Evolutionary conservation across 2,329 filamentous ascomycete genomes (phyloP).

Genomic region (Botrytis cinerea): DNA sequence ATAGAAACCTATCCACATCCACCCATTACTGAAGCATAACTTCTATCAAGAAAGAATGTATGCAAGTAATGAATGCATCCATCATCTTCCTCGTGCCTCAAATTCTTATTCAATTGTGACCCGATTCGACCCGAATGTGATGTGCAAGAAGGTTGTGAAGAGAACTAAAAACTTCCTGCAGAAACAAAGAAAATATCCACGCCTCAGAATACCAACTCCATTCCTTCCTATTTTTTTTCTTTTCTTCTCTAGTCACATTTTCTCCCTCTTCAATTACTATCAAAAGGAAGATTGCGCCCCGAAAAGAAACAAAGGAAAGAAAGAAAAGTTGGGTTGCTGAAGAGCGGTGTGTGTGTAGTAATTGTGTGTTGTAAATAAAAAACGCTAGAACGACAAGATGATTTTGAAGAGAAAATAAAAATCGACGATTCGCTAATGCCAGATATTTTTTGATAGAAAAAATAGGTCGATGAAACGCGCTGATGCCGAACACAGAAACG

Average conservation of each 20-base stretch:
- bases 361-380: constrained; percentile 21
- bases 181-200: constrained; percentile 25
- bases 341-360: constrained; percentile 22
- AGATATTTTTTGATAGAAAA: constrained; percentile 23
- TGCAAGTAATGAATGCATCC: constrained; percentile 17
- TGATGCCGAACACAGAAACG: constrained; percentile 24
- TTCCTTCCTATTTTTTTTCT: constrained; percentile 13
- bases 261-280: constrained; percentile 22
- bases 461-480: constrained; percentile 16
- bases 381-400: constrained; percentile 24
- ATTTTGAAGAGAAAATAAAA: constrained; percentile 22
- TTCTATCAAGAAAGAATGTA: constrained; percentile 6
- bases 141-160: constrained; percentile 25
- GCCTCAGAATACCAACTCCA: background rate
- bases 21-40: constrained; percentile 4
- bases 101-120: constrained; percentile 21
- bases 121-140: constrained; percentile 20
- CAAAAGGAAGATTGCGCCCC: constrained; percentile 20
- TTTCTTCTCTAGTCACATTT: constrained; percentile 17
- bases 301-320: constrained; percentile 25
- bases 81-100: constrained; percentile 16
- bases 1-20: constrained; percentile 14
- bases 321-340: constrained; percentile 21
- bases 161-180: constrained; percentile 19
- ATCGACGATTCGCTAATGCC: constrained; percentile 26